Conservation (phyloP, 108 stramenopile species). For the Seminavis robusta region DNA sequence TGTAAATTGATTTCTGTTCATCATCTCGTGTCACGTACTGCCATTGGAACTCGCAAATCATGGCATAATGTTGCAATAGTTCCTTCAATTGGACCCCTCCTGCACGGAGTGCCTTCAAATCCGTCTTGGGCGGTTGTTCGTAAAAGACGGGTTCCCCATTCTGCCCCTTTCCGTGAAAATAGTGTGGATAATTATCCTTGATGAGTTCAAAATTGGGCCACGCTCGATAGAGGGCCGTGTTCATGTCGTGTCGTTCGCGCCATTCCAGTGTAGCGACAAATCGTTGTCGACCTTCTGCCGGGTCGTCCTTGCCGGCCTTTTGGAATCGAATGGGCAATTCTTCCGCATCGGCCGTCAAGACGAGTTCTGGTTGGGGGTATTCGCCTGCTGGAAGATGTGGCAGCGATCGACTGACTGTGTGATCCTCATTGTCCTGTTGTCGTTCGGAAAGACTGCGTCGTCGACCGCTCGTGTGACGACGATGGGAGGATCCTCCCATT, state of each 20-base stretch:
- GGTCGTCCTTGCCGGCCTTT: constrained; percentile 64
- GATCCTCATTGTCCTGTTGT: too few species aligned
- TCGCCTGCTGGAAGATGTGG: too few species aligned
- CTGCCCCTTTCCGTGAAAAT: constrained; percentile 53
- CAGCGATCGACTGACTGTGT: too few species aligned
- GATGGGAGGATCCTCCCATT: too few species aligned
- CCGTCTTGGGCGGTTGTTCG: constrained; percentile 65
- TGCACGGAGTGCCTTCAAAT: constrained; percentile 45
- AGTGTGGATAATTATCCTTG: constrained; percentile 69
- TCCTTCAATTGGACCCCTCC: constrained; percentile 46
- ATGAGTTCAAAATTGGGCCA: constrained; percentile 59
- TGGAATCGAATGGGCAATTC: constrained; percentile 61
- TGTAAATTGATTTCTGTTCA: constrained; percentile 37
- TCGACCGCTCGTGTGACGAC: too few species aligned
- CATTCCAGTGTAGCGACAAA: constrained; percentile 60
- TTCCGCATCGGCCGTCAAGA: too few species aligned
- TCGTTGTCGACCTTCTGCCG: constrained; percentile 48
- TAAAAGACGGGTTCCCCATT: constrained; percentile 59
- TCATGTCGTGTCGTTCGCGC: constrained; percentile 60
- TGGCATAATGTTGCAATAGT: constrained; percentile 73
- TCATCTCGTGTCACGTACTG: constrained; percentile 57
- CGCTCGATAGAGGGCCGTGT: constrained; percentile 45
- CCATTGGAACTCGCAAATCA: constrained; percentile 75
- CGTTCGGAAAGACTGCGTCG: too few species aligned
- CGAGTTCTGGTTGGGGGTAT: too few species aligned